Evolutionary conservation across 768 basidiomycete genomes (phyloP).

Genomic region (Psilocybe tampanensis): DNA sequence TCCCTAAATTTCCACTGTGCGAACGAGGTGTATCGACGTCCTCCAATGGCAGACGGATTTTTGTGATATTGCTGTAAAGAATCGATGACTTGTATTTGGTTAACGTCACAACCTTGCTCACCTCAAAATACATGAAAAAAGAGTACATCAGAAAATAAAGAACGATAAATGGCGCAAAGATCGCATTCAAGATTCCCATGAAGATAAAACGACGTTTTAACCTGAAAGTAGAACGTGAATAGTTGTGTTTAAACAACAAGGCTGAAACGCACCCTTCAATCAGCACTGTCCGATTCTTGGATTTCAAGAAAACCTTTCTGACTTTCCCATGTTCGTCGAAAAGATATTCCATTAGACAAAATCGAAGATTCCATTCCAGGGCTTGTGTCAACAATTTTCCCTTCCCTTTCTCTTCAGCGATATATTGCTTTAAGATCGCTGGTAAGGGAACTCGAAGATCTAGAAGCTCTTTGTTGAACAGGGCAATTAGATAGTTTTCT

Average conservation of each 20-base stretch:
- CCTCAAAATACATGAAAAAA: constrained; percentile 99
- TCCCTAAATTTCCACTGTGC: constrained; percentile 99
- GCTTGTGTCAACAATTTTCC: constrained; percentile 85
- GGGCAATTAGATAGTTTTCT: constrained; percentile 96
- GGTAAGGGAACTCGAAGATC: constrained; percentile 88
- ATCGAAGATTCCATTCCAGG: constrained; percentile 96
- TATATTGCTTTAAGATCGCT: constrained; percentile 48
- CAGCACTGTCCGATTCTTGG: constrained; percentile 73
- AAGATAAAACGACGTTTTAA: constrained; percentile 88
- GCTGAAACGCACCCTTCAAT: constrained; percentile 73
- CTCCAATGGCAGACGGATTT: constrained; percentile 93
- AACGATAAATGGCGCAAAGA: constrained; percentile 96
- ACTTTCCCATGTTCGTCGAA: constrained; percentile 92
- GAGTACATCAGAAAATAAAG: constrained; percentile 97
- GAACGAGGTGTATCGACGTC: constrained; percentile 90
- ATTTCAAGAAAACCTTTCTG: constrained; percentile 88
- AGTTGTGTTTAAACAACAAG: background rate
- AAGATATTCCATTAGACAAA: constrained; percentile 93
- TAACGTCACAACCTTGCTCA: too few relatives aligned
- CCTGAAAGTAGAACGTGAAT: constrained; percentile 40
- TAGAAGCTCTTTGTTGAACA: constrained; percentile 96
- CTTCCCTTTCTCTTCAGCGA: constrained; percentile 59
- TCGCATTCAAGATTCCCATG: constrained; percentile 94
- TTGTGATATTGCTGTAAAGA: constrained; percentile 98
- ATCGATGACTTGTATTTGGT: too few relatives aligned